Base-by-base conservation (phyloP, 2,329 filamentous ascomycete species). In the Uncinocarpus reesii region DNA sequence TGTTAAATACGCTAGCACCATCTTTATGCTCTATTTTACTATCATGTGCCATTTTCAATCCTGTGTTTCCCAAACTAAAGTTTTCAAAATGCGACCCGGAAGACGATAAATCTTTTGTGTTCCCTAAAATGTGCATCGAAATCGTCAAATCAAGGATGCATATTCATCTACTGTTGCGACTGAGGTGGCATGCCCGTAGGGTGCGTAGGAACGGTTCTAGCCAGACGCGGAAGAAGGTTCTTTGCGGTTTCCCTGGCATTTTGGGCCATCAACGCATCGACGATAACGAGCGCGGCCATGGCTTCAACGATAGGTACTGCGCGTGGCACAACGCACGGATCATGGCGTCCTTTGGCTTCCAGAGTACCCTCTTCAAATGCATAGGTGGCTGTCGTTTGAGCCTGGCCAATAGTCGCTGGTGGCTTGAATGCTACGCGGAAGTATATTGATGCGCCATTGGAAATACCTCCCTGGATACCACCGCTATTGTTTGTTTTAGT, bases 391-490 rank as follows among this genome's bases (percentile, higher is more conserved):
- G 92, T 96, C 11, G 75, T 76, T 71, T 96, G 90, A 36, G 85
- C 84, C 69, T 90, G 84, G 38, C 86, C 83, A 62, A 96, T 96
- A 2, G 92, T 96, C 24, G 90, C 89, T 2, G 90, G 81, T 7
- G 90, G 86, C 76, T 96, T 96, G 79, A 96, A 96, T 13, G 80
- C 89, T 4, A 95, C 83, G 43, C 84, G 81, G 78, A 96, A 96
- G 76, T 92, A 96, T 70, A 96, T 87, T 51, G 82, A 83, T 31
- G 86, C 86, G 50, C 90, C 92, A 67, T 96, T 96, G 43, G 84
- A 83, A 68, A 96, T 96, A 45, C 90, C 90, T 36, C 90, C 92
- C 71, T 96, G 90, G 57, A 96, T 86, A 55, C 90, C 92, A 10
- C 90, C 90, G 1, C 84, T 90, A 73, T 95, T 88, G 73, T 96